Percentiles rank a stretch among this genome's conserved stretches.
Evolutionary conservation across 345 rosid genomes (phyloP).

Genomic region (Gossypium australe): DNA sequence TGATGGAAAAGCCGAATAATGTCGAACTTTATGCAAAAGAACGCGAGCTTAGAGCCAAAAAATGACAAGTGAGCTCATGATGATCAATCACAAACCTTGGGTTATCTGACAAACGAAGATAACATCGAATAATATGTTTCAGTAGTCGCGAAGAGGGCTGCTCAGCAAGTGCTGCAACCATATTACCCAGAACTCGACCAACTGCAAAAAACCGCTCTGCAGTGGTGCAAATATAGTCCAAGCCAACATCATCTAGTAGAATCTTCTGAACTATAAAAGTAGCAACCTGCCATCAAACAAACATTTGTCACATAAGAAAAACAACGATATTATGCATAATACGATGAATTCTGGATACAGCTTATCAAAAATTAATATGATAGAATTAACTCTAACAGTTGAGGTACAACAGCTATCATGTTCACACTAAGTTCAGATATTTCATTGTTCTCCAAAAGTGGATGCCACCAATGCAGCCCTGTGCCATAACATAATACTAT

Average conservation of each 20-base stretch:
- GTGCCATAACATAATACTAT: too few species aligned
- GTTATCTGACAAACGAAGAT: conserved; percentile 81
- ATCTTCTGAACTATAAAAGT: conserved; percentile 91
- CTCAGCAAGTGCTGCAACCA: conserved; percentile 93
- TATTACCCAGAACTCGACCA: conserved; percentile 79
- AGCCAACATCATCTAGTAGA: conserved; percentile 83
- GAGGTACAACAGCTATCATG: background rate
- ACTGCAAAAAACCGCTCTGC: conserved; percentile 92
- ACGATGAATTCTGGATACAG: background rate
- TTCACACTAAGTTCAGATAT: background rate
- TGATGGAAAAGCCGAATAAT: conserved; percentile 7
- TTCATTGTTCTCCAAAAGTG: background rate
- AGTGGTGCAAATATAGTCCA: conserved; percentile 29
- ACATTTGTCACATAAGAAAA: background rate
- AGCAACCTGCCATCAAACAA: conserved; percentile 66
- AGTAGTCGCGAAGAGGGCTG: conserved; percentile 70
- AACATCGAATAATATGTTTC: conserved; percentile 88
- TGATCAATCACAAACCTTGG: conserved; percentile 49
- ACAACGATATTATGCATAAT: background rate
- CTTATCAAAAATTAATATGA: background rate
- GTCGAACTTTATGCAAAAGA: background rate
- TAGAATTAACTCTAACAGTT: background rate
- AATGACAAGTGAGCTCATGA: background rate
- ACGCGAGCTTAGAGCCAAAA: background rate
- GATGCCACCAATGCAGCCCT: background rate